Conservation (phyloP, 306 rosid species). For the Lathyrus tuberosus region DNA sequence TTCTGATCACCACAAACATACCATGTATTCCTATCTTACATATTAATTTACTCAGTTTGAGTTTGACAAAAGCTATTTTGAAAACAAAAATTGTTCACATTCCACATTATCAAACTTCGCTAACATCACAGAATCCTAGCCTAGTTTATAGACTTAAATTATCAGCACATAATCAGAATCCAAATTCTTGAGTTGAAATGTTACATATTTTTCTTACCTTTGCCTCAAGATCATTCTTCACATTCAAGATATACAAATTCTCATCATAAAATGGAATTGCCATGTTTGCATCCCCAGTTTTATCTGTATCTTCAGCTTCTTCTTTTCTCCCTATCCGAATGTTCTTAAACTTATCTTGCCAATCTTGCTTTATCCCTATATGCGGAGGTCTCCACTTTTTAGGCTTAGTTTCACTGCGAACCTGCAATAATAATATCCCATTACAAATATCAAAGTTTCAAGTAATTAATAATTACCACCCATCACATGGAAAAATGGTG, state of each 20-base stretch:
- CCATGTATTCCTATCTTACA: constrained; percentile 11
- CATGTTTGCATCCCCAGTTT: constrained; percentile 66
- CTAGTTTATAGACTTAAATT: constrained; percentile 24
- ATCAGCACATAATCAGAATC: constrained; percentile 14
- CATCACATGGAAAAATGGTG: background rate
- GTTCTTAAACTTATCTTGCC: constrained; percentile 83
- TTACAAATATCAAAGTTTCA: constrained; percentile 22
- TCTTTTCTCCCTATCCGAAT: constrained; percentile 76
- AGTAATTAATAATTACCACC: constrained; percentile 15
- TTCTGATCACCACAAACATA: constrained; percentile 35
- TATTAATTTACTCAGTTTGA: constrained; percentile 14
- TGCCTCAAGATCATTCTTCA: constrained; percentile 83
- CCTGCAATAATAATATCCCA: constrained; percentile 52
- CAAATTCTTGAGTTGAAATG: constrained; percentile 20
- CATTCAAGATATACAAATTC: constrained; percentile 71
- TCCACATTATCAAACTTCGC: constrained; percentile 22
- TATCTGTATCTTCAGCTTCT: constrained; percentile 61
- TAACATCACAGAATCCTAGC: constrained; percentile 1
- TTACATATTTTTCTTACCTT: constrained; percentile 59
- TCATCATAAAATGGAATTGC: constrained; percentile 83
- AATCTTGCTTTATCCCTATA: constrained; percentile 78
- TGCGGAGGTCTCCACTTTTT: constrained; percentile 74
- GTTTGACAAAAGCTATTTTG: constrained; percentile 4
- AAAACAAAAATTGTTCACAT: constrained; percentile 27
- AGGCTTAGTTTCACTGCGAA: constrained; percentile 52